A percentile compares a stretch with the other conserved stretches of the same genome.
These are phyloP conservation scores for Gossypium rotundifolium DNA, from an alignment of 345 rosid genomes.

Conservation along the genomic window DNA sequence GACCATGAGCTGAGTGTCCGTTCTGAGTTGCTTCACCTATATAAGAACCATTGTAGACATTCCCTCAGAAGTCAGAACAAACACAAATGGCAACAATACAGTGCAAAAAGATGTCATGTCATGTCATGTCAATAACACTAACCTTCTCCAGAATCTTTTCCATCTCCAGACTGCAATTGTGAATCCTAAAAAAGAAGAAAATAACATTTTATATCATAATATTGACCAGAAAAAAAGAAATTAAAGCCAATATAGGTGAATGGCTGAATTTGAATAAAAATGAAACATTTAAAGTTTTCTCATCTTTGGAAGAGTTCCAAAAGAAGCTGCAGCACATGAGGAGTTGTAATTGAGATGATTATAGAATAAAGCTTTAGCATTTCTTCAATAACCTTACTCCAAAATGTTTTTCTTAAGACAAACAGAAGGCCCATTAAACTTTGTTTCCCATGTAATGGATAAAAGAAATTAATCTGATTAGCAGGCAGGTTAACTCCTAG, in stretches of 20 bases:
- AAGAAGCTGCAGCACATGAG: not conserved
- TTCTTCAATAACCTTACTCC: not conserved
- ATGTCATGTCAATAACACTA: slow-evolving; percentile 9
- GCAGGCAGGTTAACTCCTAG: not conserved
- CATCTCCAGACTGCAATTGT: slow-evolving; percentile 66
- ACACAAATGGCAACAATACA: not conserved
- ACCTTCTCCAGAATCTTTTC: slow-evolving; percentile 76
- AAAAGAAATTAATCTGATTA: not conserved
- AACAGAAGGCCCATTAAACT: not conserved
- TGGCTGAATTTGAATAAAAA: not conserved
- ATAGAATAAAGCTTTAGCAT: not conserved
- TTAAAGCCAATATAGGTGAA: not conserved
- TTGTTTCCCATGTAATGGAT: not conserved
- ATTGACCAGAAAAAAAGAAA: not conserved
- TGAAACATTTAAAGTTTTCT: not conserved
- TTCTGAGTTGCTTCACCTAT: slow-evolving; percentile 67
- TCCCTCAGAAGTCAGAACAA: slow-evolving; percentile 3
- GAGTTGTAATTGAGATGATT: not conserved
- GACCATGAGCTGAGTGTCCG: slow-evolving; percentile 56
- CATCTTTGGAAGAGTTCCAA: not conserved
- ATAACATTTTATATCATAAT: slow-evolving; percentile 2
- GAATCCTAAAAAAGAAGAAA: slow-evolving; percentile 45
- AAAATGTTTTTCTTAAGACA: not conserved
- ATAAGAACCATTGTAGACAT: slow-evolving; percentile 20
- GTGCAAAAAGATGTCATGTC: not conserved